Conservation (phyloP, 306 rosid genomes). For the Quercus alba region DNA sequence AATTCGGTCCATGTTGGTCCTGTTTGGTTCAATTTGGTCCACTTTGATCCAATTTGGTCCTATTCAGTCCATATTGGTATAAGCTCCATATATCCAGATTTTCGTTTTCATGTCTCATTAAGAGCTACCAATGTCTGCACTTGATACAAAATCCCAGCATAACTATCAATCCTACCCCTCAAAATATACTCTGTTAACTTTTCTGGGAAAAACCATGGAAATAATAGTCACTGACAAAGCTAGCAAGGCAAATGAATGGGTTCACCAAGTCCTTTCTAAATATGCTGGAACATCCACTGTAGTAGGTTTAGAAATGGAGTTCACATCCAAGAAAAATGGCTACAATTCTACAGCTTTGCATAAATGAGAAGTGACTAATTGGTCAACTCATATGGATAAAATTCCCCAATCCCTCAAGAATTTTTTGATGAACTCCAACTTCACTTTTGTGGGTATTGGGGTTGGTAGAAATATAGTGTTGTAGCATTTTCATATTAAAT, state of each 20-base stretch:
- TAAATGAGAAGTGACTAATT: conserved; percentile 22
- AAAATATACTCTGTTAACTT: not conserved
- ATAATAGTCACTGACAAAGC: conserved; percentile 9
- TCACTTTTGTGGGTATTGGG: conserved; percentile 27
- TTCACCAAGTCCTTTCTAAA: conserved; percentile 1
- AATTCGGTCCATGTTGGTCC: too few relatives aligned
- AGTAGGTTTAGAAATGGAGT: not conserved
- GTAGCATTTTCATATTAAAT: too few relatives aligned
- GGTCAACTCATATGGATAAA: not conserved
- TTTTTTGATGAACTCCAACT: not conserved
- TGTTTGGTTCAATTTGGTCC: too few relatives aligned
- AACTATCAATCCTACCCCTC: too few relatives aligned
- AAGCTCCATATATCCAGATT: too few relatives aligned
- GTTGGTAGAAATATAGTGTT: not conserved
- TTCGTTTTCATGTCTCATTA: too few relatives aligned
- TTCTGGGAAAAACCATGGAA: conserved; percentile 12
- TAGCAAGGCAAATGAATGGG: conserved; percentile 8
- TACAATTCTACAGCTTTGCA: conserved; percentile 22
- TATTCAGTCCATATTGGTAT: too few relatives aligned
- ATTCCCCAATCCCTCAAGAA: not conserved
- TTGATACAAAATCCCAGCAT: not conserved
- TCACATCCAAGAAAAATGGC: not conserved
- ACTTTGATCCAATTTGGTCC: too few relatives aligned
- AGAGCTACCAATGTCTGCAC: too few relatives aligned
- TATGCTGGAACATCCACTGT: not conserved